These are phyloP conservation scores for Chlamydomonas schloesseri DNA, from an alignment of 139 green algal species.

Conservation along the genomic window DNA sequence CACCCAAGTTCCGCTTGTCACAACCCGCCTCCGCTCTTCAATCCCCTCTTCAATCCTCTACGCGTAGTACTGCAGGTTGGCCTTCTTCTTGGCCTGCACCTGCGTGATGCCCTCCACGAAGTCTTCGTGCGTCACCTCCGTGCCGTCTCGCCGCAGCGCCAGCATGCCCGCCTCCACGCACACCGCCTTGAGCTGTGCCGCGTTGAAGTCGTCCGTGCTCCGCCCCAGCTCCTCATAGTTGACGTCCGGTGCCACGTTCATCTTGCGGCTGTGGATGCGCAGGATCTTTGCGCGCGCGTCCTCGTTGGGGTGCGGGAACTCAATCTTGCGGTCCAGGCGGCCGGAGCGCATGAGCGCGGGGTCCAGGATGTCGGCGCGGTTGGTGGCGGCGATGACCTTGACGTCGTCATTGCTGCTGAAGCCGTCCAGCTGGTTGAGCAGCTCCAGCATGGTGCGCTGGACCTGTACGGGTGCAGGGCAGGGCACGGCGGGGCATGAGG, in stretches of 20 bases:
- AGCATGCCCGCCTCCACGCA: conserved; percentile 99
- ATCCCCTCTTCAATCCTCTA: not conserved
- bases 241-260: conserved; percentile 85
- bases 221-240: conserved; percentile 99
- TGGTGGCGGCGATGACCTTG: conserved; percentile 99
- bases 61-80: conserved; percentile 95
- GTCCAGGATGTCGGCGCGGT: conserved; percentile 98
- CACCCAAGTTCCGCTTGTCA: too few species aligned
- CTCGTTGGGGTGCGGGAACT: conserved; percentile 99
- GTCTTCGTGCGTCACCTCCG: conserved; percentile 97
- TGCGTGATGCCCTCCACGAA: conserved; percentile 98
- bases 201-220: conserved; percentile 99
- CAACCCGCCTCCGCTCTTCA: not conserved
- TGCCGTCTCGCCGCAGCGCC: conserved; percentile 93
- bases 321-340: conserved; percentile 98
- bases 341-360: conserved; percentile 96
- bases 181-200: conserved; percentile 87
- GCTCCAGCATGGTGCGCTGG: conserved; percentile 98
- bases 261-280: conserved; percentile 82
- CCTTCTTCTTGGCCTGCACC: conserved; percentile 99
- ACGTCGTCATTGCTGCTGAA: conserved; percentile 91
- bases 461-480: not conserved
- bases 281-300: conserved; percentile 97
- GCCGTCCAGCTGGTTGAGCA: conserved; percentile 98
- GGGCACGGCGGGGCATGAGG: too few species aligned